These are phyloP conservation scores for Phytophthora syringae DNA, from an alignment of 352 stramenopile species.

Conservation along the genomic window DNA sequence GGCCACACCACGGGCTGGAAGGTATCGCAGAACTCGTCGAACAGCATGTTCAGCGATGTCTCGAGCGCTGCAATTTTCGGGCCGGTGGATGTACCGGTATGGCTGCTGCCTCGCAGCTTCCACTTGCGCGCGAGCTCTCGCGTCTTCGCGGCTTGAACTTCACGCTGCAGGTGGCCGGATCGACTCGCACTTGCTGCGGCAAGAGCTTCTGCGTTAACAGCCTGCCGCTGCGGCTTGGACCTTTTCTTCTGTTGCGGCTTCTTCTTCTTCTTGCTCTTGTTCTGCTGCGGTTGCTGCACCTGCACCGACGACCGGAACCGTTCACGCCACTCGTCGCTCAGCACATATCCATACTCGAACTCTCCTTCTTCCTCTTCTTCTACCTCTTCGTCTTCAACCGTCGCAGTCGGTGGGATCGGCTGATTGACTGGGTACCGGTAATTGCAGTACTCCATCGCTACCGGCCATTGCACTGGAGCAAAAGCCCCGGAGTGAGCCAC, in stretches of 20 bases:
- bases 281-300: conserved; percentile 15
- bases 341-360: conserved; percentile 75
- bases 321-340: conserved; percentile 76
- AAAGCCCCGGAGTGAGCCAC: conserved; percentile 61
- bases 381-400: not conserved
- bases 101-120: conserved; percentile 15
- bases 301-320: conserved; percentile 45
- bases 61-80: conserved; percentile 44
- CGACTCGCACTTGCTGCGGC: conserved; percentile 27
- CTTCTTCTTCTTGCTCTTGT: conserved; percentile 21
- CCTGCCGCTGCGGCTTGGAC: conserved; percentile 26
- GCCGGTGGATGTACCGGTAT: not conserved
- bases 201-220: conserved; percentile 8
- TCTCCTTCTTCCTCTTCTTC: conserved; percentile 44
- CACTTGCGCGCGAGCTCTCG: conserved; percentile 44
- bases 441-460: not conserved
- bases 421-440: conserved; percentile 2
- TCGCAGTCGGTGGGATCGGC: not conserved
- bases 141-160: conserved; percentile 46
- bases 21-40: conserved; percentile 72
- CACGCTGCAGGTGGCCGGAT: conserved; percentile 44
- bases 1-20: conserved; percentile 71
- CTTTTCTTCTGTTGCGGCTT: conserved; percentile 19
- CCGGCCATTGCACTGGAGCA: not conserved
- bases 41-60: conserved; percentile 54